phyloP scores from a whole-genome alignment of 169 alveolate genomes.

The Cryptosporidium parvum region DNA sequence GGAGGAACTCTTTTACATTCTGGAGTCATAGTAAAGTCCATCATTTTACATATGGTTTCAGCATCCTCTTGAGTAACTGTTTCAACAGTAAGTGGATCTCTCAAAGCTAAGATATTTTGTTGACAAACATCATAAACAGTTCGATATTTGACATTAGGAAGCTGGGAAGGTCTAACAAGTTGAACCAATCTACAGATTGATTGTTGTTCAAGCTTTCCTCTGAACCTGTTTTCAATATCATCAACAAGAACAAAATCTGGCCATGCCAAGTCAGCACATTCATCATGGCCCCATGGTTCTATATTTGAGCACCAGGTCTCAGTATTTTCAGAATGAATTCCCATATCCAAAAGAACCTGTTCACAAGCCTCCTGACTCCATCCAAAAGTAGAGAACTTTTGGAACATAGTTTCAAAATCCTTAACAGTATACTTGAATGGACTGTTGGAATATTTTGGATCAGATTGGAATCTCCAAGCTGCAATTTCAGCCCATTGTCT shows the following conservation, averaged over 20 bases:
- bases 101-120: constrained; percentile 57
- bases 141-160: constrained; percentile 39
- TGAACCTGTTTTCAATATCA: constrained; percentile 56
- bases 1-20: constrained; percentile 71
- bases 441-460: constrained; percentile 52
- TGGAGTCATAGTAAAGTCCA: constrained; percentile 65
- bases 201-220: constrained; percentile 72
- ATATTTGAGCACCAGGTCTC: constrained; percentile 68
- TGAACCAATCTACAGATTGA: constrained; percentile 73
- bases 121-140: constrained; percentile 63
- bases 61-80: constrained; percentile 73
- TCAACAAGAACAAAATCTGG: constrained; percentile 63
- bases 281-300: constrained; percentile 76
- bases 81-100: constrained; percentile 63
- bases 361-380: constrained; percentile 75
- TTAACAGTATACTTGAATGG: constrained; percentile 49
- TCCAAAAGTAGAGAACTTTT: constrained; percentile 54
- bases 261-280: constrained; percentile 69
- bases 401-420: constrained; percentile 57
- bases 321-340: constrained; percentile 44
- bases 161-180: constrained; percentile 60
- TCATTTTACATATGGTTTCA: constrained; percentile 64
- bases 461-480: constrained; percentile 73
- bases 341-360: constrained; percentile 70
- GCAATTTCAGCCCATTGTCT: constrained; percentile 75